These are phyloP conservation scores for Backusella luteola DNA, from an alignment of 192 early-diverging fungal species.

Conservation along the genomic window DNA sequence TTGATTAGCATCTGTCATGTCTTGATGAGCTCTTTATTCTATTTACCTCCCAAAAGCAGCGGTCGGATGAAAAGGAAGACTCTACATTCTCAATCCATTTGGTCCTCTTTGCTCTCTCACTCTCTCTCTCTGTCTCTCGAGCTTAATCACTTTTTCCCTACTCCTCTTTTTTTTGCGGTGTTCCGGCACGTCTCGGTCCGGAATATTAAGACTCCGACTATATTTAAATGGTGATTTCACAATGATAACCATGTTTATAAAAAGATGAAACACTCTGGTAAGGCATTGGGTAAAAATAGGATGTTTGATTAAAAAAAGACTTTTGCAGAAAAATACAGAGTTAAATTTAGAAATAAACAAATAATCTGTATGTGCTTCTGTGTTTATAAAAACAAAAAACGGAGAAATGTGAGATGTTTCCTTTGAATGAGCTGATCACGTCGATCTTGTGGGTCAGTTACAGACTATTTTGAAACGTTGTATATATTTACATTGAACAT, in stretches of 20 bases:
- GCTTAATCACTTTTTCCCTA: not conserved
- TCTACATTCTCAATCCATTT: not conserved
- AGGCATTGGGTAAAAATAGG: too few species aligned
- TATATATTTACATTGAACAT: too few species aligned
- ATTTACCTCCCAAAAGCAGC: constrained; percentile 14
- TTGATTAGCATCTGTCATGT: not conserved
- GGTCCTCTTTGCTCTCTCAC: constrained; percentile 1
- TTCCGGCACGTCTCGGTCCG: not conserved
- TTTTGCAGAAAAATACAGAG: too few species aligned
- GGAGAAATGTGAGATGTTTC: not conserved
- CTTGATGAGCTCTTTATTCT: not conserved
- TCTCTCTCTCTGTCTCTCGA: not conserved
- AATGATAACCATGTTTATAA: too few species aligned
- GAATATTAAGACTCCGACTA: not conserved
- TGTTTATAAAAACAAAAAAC: not conserved
- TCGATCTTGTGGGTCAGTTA: too few species aligned
- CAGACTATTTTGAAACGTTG: too few species aligned
- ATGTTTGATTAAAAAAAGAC: too few species aligned
- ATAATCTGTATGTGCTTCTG: not conserved
- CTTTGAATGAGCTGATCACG: too few species aligned
- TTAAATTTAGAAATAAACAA: too few species aligned
- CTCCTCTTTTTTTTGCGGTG: not conserved
- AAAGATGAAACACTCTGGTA: too few species aligned
- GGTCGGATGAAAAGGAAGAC: constrained; percentile 11
- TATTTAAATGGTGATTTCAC: too few species aligned